phyloP scores from a whole-genome alignment of 352 stramenopile species.

The Globisporangium irregulare region DNA sequence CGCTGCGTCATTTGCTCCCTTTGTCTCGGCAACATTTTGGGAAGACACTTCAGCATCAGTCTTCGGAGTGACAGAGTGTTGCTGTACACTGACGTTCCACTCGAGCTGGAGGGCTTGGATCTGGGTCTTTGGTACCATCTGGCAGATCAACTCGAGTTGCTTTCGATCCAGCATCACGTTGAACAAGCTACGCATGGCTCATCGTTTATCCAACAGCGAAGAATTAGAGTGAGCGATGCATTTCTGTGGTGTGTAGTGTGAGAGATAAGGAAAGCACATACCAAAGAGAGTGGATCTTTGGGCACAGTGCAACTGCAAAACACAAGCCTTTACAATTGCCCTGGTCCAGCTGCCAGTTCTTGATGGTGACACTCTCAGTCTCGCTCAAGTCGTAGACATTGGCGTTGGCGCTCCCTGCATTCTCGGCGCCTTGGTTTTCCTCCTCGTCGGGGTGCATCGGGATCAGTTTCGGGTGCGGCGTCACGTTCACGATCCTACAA shows the following conservation, averaged over 20 bases:
- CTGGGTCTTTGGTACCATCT: slow-evolving; percentile 42
- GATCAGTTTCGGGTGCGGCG: slow-evolving; percentile 63
- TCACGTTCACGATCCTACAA: slow-evolving; percentile 46
- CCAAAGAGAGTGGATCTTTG: slow-evolving; percentile 50
- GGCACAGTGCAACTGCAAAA: slow-evolving; percentile 46
- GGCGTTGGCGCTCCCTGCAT: slow-evolving; percentile 3
- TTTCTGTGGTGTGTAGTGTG: neutral
- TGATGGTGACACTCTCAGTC: slow-evolving; percentile 47
- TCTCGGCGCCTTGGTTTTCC: slow-evolving; percentile 36
- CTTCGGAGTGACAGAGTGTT: neutral
- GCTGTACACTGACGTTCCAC: slow-evolving; percentile 40
- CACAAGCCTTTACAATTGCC: slow-evolving; percentile 50
- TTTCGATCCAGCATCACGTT: slow-evolving; percentile 48
- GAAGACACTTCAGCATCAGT: neutral
- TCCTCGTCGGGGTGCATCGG: slow-evolving; percentile 60
- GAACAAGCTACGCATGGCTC: slow-evolving; percentile 42
- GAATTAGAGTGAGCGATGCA: neutral
- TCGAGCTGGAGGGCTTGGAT: slow-evolving; percentile 63
- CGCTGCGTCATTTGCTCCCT: slow-evolving; percentile 10
- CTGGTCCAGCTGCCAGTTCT: slow-evolving; percentile 70
- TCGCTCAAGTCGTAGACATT: slow-evolving; percentile 61
- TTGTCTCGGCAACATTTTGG: neutral
- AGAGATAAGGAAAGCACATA: slow-evolving; percentile 20
- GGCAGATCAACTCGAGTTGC: slow-evolving; percentile 51
- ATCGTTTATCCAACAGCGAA: neutral